Base-by-base conservation (phyloP, 371 early-diverging fungal genomes). In the Apophysomyces sp. region DNA sequence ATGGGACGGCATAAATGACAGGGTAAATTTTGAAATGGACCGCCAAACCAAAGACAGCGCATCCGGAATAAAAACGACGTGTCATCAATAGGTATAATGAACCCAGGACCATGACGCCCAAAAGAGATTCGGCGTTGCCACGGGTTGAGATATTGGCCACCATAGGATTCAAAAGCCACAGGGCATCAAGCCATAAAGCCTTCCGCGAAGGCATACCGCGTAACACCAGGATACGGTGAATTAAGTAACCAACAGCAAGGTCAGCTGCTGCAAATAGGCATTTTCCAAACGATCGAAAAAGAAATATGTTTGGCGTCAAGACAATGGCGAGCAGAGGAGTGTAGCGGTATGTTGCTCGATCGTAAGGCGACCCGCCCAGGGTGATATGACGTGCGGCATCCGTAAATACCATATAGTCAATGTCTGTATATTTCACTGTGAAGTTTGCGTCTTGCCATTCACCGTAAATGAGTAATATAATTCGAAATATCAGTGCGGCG, bases 1-100 rank as follows among this genome's bases (percentile, higher is more conserved):
- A 61, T 0, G 97, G 92, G 0, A 93, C 65, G 0, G 93, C 91
- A 73, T 97, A 95, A 16, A 99, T 89, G 56, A 95, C 83, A 4
- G 99, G 98, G 72, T 97, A 99, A 6, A 98, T 94, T 71, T 99
- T 99, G 65, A 98, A 86, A 71, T 99, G 99, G 7, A 98, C 96
- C 5, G 95, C 81, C n/a, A 96, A 68, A 0, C 98, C 99, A 82
- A 93, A 95, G 30, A 91, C 32, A 9, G 88, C 74, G 5, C 93
- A 92, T 0, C 87, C 92, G 29, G 75, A 57, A 7, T 66, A 73
- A 28, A 86, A 72, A 21, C 80, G 73, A 18, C 81, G 75, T 13
- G 67, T 76, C 54, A 88, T 61, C 15, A 97, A 67, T n/a, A 80
- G 67, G 63, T 89, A 93, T 3, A 98, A 66, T 2, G 89, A 78